phyloP scores from a whole-genome alignment of 1,284 basidiomycete genomes.

The Ceratobasidium sp. region DNA sequence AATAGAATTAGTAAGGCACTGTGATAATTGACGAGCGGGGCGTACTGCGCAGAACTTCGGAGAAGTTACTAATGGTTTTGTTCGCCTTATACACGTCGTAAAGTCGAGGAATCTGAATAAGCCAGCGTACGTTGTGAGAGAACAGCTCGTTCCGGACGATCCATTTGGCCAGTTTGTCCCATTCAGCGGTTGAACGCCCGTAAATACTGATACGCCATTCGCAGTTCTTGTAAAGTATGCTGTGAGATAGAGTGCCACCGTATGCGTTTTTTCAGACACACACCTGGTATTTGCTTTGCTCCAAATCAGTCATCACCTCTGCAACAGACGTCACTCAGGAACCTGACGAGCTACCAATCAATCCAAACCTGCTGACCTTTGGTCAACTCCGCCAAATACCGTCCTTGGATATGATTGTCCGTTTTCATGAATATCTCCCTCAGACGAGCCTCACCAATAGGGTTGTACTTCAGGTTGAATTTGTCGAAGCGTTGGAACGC shows the following conservation, averaged over 20 bases:
- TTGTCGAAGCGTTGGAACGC: conserved; percentile 98
- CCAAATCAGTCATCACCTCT: conserved; percentile 97
- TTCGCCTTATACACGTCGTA: conserved; percentile 97
- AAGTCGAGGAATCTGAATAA: conserved; percentile 94
- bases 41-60: conserved; percentile 90
- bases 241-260: too few relatives aligned
- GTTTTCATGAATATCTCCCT: conserved; percentile 99
- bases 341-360: not conserved
- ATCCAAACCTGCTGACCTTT: conserved; percentile 65
- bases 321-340: conserved; percentile 20
- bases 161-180: conserved; percentile 99
- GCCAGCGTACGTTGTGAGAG: conserved; percentile 98
- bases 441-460: conserved; percentile 93
- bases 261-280: conserved; percentile 32
- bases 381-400: conserved; percentile 95
- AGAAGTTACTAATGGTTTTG: conserved; percentile 86
- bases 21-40: conserved; percentile 45
- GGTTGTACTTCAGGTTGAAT: conserved; percentile 93
- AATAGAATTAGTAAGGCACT: conserved; percentile 39
- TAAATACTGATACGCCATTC: conserved; percentile 99
- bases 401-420: conserved; percentile 91
- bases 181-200: conserved; percentile 82
- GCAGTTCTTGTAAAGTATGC: conserved; percentile 70
- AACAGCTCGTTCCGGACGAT: conserved; percentile 92
- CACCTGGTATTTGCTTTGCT: conserved; percentile 98